phyloP scores from a whole-genome alignment of 306 rosid genomes.

The Acmispon strigosus region DNA sequence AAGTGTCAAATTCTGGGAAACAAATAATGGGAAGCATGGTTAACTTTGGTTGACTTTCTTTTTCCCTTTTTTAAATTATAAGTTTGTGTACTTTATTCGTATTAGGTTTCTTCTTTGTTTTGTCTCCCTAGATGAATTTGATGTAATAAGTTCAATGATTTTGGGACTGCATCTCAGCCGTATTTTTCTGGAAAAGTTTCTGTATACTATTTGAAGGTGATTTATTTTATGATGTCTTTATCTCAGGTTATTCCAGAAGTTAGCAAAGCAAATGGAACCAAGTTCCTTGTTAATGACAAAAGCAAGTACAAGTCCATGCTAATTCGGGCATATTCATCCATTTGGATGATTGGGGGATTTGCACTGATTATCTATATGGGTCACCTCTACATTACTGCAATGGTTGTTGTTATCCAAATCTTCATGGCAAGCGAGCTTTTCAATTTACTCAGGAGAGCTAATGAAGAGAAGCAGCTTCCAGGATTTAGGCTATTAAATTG shows the following conservation, averaged over 20 bases:
- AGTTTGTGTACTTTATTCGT: neutral
- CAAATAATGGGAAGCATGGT: neutral
- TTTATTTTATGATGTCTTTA: conserved; percentile 14
- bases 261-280: conserved; percentile 57
- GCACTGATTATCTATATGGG: conserved; percentile 72
- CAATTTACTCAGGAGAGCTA: conserved; percentile 83
- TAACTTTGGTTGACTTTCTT: neutral
- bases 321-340: conserved; percentile 76
- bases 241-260: conserved; percentile 58
- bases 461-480: conserved; percentile 84
- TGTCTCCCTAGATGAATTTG: neutral
- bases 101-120: neutral
- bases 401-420: conserved; percentile 95
- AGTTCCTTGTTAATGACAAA: conserved; percentile 73
- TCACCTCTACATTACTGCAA: conserved; percentile 87
- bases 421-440: conserved; percentile 93
- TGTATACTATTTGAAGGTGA: conserved; percentile 4
- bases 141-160: neutral
- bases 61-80: neutral
- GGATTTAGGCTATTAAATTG: conserved; percentile 96
- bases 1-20: neutral
- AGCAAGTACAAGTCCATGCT: conserved; percentile 86
- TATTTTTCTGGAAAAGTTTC: conserved; percentile 5
- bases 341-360: conserved; percentile 99
- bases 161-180: neutral